Percentiles rank a stretch among this genome's conserved stretches.
Conservation (phyloP, 768 basidiomycete genomes). For the Mycena alexandri region DNA sequence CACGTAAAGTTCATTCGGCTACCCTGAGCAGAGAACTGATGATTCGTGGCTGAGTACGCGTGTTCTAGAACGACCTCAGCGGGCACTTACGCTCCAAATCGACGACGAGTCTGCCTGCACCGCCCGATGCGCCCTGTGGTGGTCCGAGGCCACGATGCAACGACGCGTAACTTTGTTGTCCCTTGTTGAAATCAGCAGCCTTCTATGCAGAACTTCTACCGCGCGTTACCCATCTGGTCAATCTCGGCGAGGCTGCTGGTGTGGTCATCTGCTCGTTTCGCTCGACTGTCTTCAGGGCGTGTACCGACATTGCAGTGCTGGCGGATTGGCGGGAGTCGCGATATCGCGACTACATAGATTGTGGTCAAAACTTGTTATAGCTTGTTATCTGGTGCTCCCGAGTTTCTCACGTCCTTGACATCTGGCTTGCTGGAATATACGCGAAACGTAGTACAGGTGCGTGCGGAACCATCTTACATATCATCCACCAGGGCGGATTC, state of each 20-base stretch:
- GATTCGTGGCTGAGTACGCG: conserved; percentile 20
- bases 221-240: conserved; percentile 16
- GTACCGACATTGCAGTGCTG: neutral
- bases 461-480: neutral
- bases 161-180: conserved; percentile 36
- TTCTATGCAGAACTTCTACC: conserved; percentile 30
- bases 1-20: conserved; percentile 36
- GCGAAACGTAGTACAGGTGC: neutral
- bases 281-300: neutral
- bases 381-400: conserved; percentile 17
- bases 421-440: neutral
- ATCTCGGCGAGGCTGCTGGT: conserved; percentile 9
- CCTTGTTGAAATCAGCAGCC: conserved; percentile 21
- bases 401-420: conserved; percentile 30
- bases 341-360: conserved; percentile 5
- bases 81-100: conserved; percentile 26
- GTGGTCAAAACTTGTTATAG: conserved; percentile 22
- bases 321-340: conserved; percentile 14
- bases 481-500: neutral
- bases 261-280: conserved; percentile 17
- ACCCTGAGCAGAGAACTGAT: conserved; percentile 18
- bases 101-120: conserved; percentile 15
- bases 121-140: conserved; percentile 27
- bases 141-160: conserved; percentile 37
- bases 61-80: conserved; percentile 3